These are phyloP conservation scores for Podospora bellae-mahoneyi DNA, from an alignment of 495 filamentous ascomycete species.

Conservation along the genomic window DNA sequence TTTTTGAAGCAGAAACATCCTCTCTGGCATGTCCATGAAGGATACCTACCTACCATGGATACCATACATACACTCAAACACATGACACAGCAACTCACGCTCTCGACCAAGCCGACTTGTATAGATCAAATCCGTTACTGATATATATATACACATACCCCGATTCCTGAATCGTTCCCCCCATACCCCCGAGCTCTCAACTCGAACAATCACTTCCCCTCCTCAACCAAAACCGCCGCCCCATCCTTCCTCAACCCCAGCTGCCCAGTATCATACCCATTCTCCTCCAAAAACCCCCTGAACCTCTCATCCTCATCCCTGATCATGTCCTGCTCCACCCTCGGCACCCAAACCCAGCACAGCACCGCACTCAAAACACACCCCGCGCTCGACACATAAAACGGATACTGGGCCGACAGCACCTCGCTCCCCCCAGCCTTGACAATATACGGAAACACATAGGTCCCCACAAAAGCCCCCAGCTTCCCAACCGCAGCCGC, in stretches of 20 bases:
- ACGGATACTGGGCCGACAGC: conserved; percentile 71
- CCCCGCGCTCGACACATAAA: conserved; percentile 65
- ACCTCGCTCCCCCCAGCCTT: conserved; percentile 53
- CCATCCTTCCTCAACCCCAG: conserved; percentile 52
- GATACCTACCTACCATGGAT: no score
- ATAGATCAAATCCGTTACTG: no score
- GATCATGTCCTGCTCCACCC: conserved; percentile 74
- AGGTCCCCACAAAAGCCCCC: conserved; percentile 86
- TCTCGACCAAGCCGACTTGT: no score
- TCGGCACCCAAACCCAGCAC: conserved; percentile 56
- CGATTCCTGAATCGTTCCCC: no score
- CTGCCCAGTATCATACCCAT: conserved; percentile 68
- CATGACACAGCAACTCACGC: no score
- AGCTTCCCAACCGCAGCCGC: conserved; percentile 83
- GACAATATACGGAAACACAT: conserved; percentile 71
- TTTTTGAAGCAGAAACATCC: no score
- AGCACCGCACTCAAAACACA: conserved; percentile 61
- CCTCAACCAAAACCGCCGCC: not conserved
- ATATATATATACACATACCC: no score
- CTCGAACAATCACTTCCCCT: not conserved
- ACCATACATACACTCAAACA: no score
- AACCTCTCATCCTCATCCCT: conserved; percentile 67
- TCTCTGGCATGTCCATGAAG: no score
- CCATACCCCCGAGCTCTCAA: no score
- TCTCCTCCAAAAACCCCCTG: conserved; percentile 59